Base-by-base conservation (phyloP, 2,329 filamentous ascomycete species). In the Aspergillus felis region DNA sequence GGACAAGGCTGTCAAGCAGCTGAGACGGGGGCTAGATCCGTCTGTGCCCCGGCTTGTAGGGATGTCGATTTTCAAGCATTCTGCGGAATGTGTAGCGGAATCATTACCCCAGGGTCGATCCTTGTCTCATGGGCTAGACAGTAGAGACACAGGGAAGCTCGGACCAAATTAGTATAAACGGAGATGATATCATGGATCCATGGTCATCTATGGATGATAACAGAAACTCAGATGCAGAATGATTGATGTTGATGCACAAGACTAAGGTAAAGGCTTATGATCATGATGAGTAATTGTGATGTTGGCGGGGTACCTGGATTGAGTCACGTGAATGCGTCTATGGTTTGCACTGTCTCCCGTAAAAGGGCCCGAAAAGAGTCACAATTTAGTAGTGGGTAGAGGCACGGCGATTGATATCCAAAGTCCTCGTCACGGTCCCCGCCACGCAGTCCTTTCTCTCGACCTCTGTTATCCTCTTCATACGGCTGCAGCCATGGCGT, bases 401-500 rank as follows among this genome's bases (percentile, higher is more conserved):
- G 32, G 14, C 32, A 35, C 54, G 57, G 51, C 56, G 57, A 53
- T 57, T 57, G 56, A 62, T 61, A 60, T 57, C 44, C 54, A 22
- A 38, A 59, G 57, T 53, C 58, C 54, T 56, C 42, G 49, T 50
- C 32, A 28, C 55, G 53, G 49, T 44, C 46, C 50, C 48, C 35
- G 44, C 52, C 50, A 22, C 44, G 27, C 51, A 46, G 14, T 49
- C 20, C 53, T 25, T 49, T 54, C 58, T 35, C 51, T 50, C 50
- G 58, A 48, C 47, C 50, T 53, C 51, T 46, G 41, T 28, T 42
- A 46, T 47, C 55, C 42, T 46, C 53, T 56, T 57, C 55, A 57
- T 60, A 62, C 58, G 61, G 61, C 62, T 67, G 66, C 66, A 71
- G 64, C 57, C 61, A 78, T 78, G 74, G 74, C 74, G 66, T 70